phyloP scores from a whole-genome alignment of 2,329 filamentous ascomycete species.

The Rachicladosporium sp. region DNA sequence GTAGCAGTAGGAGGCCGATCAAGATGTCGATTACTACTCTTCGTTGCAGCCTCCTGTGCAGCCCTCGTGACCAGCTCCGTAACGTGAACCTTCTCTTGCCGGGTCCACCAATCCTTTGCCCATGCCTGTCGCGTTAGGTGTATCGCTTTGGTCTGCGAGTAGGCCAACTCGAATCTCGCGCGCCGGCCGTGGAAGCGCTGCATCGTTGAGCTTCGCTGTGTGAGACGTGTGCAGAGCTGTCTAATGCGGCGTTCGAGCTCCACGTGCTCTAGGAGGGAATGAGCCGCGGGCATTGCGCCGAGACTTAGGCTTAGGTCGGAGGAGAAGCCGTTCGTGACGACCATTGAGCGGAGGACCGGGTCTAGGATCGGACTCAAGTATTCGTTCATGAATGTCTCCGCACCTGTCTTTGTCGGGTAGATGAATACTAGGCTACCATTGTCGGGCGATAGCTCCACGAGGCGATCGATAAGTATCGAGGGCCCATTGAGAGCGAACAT shows the following conservation, averaged over 20 bases:
- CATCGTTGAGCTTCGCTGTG: conserved; percentile 16
- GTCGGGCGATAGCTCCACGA: conserved; percentile 46
- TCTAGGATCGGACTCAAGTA: conserved; percentile 51
- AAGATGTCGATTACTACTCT: conserved; percentile 22
- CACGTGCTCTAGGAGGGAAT: conserved; percentile 43
- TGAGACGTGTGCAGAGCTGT: conserved; percentile 16
- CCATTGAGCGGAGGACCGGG: conserved; percentile 46
- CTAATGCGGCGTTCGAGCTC: conserved; percentile 14
- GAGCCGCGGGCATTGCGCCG: conserved; percentile 42
- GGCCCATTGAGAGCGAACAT: conserved; percentile 43
- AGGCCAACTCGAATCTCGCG: conserved; percentile 29
- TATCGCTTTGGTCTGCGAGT: conserved; percentile 40
- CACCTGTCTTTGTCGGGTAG: conserved; percentile 48
- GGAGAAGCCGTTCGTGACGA: conserved; percentile 46
- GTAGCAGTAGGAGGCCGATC: conserved; percentile 30
- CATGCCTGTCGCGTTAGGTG: conserved; percentile 41
- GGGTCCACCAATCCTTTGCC: conserved; percentile 50
- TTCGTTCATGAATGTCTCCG: conserved; percentile 43
- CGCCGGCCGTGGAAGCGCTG: conserved; percentile 21
- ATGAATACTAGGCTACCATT: conserved; percentile 49
- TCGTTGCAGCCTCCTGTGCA: conserved; percentile 32
- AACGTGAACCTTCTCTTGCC: conserved; percentile 50
- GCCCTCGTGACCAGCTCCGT: conserved; percentile 37
- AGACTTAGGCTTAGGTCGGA: conserved; percentile 43
- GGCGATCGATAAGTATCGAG: conserved; percentile 48